These are phyloP conservation scores for Rhynchospora pubera DNA, from an alignment of 176 grass and related monocot species.

Conservation along the genomic window DNA sequence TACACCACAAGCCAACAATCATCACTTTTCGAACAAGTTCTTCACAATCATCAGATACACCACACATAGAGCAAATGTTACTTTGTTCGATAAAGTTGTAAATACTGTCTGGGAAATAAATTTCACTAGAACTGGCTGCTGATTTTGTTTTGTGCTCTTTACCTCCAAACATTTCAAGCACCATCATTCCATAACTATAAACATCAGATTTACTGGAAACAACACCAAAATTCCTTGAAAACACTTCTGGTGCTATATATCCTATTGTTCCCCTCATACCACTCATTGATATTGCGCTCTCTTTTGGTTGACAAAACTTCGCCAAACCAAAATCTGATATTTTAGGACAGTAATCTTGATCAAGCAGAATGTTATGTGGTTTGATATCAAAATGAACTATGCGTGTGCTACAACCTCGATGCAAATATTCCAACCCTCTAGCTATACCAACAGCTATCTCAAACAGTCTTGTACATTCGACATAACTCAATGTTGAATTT, in stretches of 20 bases:
- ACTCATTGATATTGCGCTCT: slow-evolving; percentile 30
- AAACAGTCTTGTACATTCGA: slow-evolving; percentile 29
- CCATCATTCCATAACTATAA: slow-evolving; percentile 51
- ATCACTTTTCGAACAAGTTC: slow-evolving; percentile 38
- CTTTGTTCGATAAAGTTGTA: not conserved
- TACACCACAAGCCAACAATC: slow-evolving; percentile 49
- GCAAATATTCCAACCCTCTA: slow-evolving; percentile 50
- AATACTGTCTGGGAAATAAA: slow-evolving; percentile 31
- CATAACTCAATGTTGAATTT: not conserved
- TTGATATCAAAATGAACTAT: slow-evolving; percentile 39
- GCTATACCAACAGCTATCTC: slow-evolving; percentile 38
- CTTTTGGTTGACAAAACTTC: slow-evolving; percentile 6
- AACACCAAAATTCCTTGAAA: slow-evolving; percentile 32
- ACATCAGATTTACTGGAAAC: slow-evolving; percentile 42
- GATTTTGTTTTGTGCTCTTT: slow-evolving; percentile 6
- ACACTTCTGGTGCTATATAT: slow-evolving; percentile 41
- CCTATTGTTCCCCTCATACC: slow-evolving; percentile 37
- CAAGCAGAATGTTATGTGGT: no score
- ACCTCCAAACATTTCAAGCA: slow-evolving; percentile 38
- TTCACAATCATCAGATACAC: not conserved
- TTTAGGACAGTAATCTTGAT: no score
- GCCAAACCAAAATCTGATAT: no score
- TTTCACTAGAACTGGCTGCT: slow-evolving; percentile 9
- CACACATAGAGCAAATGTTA: not conserved
- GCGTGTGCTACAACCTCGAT: slow-evolving; percentile 35